phyloP scores from a whole-genome alignment of 345 rosid genomes.

The Eucalyptus pumila region DNA sequence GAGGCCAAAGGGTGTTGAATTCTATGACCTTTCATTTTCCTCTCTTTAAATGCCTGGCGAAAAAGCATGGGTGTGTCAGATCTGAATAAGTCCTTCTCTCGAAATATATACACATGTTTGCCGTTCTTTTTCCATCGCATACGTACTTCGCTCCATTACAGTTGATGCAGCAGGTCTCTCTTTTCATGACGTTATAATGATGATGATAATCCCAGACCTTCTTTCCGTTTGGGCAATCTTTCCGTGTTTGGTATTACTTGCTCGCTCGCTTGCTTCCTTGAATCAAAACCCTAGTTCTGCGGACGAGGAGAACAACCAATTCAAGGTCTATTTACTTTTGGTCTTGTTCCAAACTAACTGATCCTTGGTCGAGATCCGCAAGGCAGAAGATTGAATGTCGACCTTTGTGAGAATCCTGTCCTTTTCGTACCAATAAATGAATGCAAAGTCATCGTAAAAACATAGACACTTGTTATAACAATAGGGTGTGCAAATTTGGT shows the following conservation, averaged over 20 bases:
- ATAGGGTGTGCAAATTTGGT: background rate
- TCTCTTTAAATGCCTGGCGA: background rate
- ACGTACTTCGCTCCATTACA: background rate
- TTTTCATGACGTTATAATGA: background rate
- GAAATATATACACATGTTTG: background rate
- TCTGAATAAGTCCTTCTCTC: background rate
- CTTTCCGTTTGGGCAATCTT: background rate
- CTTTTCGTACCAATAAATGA: background rate
- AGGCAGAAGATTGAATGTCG: background rate
- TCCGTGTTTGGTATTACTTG: background rate
- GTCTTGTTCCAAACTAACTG: background rate
- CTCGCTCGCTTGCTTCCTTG: background rate
- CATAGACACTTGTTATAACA: background rate
- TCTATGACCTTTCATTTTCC: background rate
- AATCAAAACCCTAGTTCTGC: background rate
- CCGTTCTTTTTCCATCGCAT: background rate
- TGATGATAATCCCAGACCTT: background rate
- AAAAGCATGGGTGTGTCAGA: background rate
- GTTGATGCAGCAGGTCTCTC: background rate
- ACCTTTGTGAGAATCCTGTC: background rate
- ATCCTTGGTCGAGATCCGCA: background rate
- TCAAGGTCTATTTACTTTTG: background rate
- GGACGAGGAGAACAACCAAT: background rate
- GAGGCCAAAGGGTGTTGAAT: background rate
- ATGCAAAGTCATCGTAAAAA: background rate